Percentiles rank a stretch among this genome's conserved stretches.
phyloP scores from a whole-genome alignment of 257 asterid species.

The Linderniella brevidens region DNA sequence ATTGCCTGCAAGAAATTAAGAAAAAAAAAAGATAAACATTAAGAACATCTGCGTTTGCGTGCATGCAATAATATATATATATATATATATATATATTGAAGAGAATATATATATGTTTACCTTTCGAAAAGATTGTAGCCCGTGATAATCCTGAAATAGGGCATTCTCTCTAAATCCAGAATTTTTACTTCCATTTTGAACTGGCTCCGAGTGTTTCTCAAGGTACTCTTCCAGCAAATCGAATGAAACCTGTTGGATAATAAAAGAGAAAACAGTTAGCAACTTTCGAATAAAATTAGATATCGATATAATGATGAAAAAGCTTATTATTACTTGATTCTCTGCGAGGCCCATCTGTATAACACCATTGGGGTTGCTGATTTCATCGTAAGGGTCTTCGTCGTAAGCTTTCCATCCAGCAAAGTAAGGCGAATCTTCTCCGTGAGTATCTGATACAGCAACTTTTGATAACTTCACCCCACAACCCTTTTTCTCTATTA shows the following conservation, averaged over 20 bases:
- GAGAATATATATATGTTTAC: conserved; percentile 17
- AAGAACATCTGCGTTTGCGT: not conserved
- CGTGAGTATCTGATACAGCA: conserved; percentile 68
- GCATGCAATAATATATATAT: not conserved
- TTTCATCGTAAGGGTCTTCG: conserved; percentile 55
- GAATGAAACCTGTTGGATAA: conserved; percentile 49
- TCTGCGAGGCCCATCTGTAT: conserved; percentile 95
- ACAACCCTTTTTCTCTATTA: conserved; percentile 16
- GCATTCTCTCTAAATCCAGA: conserved; percentile 73
- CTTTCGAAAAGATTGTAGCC: conserved; percentile 62
- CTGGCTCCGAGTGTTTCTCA: conserved; percentile 26
- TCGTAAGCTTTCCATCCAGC: conserved; percentile 96
- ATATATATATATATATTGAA: not conserved
- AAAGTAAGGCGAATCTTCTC: conserved; percentile 82
- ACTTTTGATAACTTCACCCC: conserved; percentile 24
- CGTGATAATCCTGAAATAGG: conserved; percentile 89
- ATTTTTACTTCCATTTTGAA: conserved; percentile 11
- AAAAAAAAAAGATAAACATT: not conserved
- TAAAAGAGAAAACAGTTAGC: not conserved
- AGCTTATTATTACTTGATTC: conserved; percentile 51
- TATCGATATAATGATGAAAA: not conserved
- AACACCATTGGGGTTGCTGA: conserved; percentile 50
- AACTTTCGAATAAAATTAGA: not conserved
- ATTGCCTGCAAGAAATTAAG: conserved; percentile 33
- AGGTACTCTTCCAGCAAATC: conserved; percentile 64